Base-by-base conservation (phyloP, 2,329 filamentous ascomycete genomes). In the Pezicula rhizophila region DNA sequence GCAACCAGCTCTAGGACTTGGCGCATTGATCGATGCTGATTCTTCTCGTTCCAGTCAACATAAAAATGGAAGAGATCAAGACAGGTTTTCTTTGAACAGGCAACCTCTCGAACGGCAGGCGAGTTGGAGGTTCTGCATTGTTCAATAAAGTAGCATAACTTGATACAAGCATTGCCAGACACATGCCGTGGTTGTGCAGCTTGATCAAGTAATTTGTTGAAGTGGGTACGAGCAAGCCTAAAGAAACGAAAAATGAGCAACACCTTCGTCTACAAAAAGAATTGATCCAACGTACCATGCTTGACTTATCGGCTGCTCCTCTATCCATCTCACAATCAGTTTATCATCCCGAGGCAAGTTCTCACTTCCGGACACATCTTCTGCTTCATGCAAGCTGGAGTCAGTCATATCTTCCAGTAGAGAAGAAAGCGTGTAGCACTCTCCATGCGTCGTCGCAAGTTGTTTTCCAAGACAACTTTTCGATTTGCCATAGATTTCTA, bases 41-140 rank as follows among this genome's bases (percentile, higher is more conserved):
- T 80, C 48, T 78, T 78, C 58, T 84, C 81, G 57, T 82, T 83
- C 79, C 80, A 84, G 57, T 84, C 80, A 45, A 84, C 69, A 60
- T 80, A 85, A 58, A 82, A 84, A 47, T 76, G 68, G 65, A 84
- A 82, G 20, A 85, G 66, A 46, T 68, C 67, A 45, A 74, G 55
- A 17, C 70, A 72, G 3, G 76, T 73, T 26, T 67, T 60, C 52
- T 70, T 64, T 10, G 73, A 74, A 52, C 79, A 82, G 1, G 76
- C 76, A 70, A 79, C 79, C 8, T 59, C 54, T 42, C 62, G 67
- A 28, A 83, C 59, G 4, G 56, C 49, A 23, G 65, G 52, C 8
- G 72, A 70, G 12, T 60, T 54, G 3, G 80, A 79, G 55, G 73
- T 78, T 53, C 72, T 74, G 46, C 77, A 77, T 51, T 79, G 75